These are phyloP conservation scores for Cornus controversa DNA, from an alignment of 148 eudicot species.

Conservation along the genomic window DNA sequence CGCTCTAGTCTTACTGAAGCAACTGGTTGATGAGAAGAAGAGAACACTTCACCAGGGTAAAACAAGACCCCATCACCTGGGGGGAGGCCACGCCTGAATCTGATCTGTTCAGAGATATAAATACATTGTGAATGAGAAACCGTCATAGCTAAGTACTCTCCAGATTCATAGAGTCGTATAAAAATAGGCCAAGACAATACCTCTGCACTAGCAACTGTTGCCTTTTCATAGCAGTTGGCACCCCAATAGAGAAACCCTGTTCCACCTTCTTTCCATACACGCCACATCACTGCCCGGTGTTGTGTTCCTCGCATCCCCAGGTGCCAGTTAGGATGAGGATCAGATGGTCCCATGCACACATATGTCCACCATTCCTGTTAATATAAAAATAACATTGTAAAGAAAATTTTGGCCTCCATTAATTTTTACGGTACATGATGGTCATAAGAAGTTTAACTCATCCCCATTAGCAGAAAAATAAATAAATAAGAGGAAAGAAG, in stretches of 20 bases:
- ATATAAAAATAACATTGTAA: neutral
- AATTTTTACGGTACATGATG: too few species aligned
- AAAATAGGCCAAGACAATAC: slow-evolving; percentile 27
- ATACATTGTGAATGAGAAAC: neutral
- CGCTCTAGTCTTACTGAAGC: slow-evolving; percentile 93
- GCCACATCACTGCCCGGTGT: slow-evolving; percentile 99
- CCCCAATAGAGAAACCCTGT: slow-evolving; percentile 99
- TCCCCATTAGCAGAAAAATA: too few species aligned
- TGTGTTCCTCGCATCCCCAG: slow-evolving; percentile 98
- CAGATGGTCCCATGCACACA: slow-evolving; percentile 97
- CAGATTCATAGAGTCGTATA: neutral
- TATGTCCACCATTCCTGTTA: slow-evolving; percentile 99
- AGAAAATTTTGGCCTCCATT: neutral
- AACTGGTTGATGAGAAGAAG: slow-evolving; percentile 82
- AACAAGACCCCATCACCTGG: slow-evolving; percentile 97
- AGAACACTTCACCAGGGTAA: slow-evolving; percentile 96
- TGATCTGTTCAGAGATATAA: slow-evolving; percentile 40
- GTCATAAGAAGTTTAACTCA: too few species aligned
- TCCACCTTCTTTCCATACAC: slow-evolving; percentile 99
- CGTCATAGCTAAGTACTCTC: neutral
- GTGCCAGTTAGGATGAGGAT: slow-evolving; percentile 99
- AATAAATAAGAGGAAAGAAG: too few species aligned
- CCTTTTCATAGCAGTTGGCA: slow-evolving; percentile 96
- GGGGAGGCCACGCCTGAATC: slow-evolving; percentile 96
- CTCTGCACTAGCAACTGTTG: slow-evolving; percentile 92